Evolutionary conservation across 148 eudicot genomes (phyloP), one percentile per base, ranked within the genome.

Genomic region (Rhododendron ferrugineum): DNA sequence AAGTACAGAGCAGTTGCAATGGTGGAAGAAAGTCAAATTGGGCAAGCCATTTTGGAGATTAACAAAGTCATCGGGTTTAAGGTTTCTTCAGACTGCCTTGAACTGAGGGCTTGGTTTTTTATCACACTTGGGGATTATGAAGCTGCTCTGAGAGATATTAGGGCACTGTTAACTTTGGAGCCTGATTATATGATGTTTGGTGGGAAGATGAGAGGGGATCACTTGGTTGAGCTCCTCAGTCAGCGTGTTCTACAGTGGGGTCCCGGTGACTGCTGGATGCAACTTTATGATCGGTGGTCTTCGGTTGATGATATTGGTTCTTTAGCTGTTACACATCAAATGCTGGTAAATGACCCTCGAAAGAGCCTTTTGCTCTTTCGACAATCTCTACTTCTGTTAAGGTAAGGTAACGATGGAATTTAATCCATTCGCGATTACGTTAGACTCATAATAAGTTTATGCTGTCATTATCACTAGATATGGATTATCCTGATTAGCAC

Each of bases 251-350:
- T 86, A 76, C 91, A 92, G 80, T 90, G 95, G 93, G 89, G 93
- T 89, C 93, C 89, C 26, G 98, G 95, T 78, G 98, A 95, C 82
- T 95, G 96, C 85, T 95, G 98, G 98, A 88, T 95, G 90, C 95
- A 93, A 84, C 89, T 95, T 68, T 94, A 93, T 87, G 96, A 93
- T 82, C 89, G 95, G 62, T 95, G 98, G 98, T 95, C 98, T 16
- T 91, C 91, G 83, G 96, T 93, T 58, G 98, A 95, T 92, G 98
- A 95, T 89, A 93, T 95, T 87, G 98, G 98, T 52, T 95, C 98
- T 82, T 87, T 95, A 80, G 96, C 96, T 84, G 94, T 95, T 82
- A 90, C 93, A 81, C 95, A 95, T 83, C 96, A 94, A 37, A 95
- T 95, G 98, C 83, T 95, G 82, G 88, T 88, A 85, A 92, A 91